Evolutionary conservation across 2,329 filamentous ascomycete genomes (phyloP).

Genomic region (Kalmusia sp.): DNA sequence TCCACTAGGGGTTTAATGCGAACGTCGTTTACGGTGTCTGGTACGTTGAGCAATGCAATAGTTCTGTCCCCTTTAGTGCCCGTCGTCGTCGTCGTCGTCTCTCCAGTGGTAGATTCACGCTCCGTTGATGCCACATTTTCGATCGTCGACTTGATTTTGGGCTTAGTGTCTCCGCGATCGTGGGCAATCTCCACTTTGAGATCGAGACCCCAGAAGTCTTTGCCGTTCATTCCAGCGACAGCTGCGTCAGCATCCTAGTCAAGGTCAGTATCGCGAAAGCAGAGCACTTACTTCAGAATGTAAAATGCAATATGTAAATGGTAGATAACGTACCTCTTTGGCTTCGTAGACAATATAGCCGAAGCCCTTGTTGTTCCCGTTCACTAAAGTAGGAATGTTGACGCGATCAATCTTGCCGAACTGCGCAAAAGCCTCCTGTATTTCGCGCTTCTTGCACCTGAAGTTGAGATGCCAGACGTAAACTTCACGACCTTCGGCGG

Average conservation of each 20-base stretch:
- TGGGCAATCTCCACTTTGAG: slow-evolving; percentile 65
- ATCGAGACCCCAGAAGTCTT: slow-evolving; percentile 71
- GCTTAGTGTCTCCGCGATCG: slow-evolving; percentile 52
- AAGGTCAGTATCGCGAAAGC: not conserved
- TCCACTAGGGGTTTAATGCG: slow-evolving; percentile 78
- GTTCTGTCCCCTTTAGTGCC: slow-evolving; percentile 64
- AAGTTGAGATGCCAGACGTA: slow-evolving; percentile 87
- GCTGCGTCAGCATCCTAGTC: slow-evolving; percentile 65
- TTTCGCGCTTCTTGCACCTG: slow-evolving; percentile 74
- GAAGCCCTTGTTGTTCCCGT: slow-evolving; percentile 75
- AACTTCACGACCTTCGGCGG: slow-evolving; percentile 87
- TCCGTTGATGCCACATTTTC: slow-evolving; percentile 52
- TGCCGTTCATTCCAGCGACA: slow-evolving; percentile 69
- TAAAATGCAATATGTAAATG: no score
- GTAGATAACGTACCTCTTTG: slow-evolving; percentile 55
- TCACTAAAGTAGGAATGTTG: slow-evolving; percentile 69
- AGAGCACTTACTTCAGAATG: not conserved
- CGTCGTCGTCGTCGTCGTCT: slow-evolving; percentile 21
- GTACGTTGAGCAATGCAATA: slow-evolving; percentile 81
- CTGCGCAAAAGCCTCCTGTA: slow-evolving; percentile 74
- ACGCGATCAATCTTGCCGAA: slow-evolving; percentile 78
- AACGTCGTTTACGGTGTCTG: slow-evolving; percentile 90
- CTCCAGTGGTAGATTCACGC: slow-evolving; percentile 47
- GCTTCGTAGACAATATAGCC: slow-evolving; percentile 80
- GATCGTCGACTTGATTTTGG: slow-evolving; percentile 54